Evolutionary conservation across 2,329 filamentous ascomycete species (phyloP).

Genomic region (Clonostachys rosea): DNA sequence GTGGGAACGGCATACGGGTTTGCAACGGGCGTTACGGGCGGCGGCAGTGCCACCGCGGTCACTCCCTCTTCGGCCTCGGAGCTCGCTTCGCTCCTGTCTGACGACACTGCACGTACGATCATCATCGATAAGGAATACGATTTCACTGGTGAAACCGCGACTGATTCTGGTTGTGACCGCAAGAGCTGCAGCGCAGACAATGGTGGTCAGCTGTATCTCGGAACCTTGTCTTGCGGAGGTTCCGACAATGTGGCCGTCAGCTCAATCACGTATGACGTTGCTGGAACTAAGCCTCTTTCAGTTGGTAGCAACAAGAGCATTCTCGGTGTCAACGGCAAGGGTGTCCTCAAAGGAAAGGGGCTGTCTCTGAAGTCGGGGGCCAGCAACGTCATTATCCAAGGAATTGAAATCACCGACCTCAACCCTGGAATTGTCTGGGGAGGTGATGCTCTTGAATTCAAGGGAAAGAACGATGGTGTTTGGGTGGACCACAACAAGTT

Average conservation of each 20-base stretch:
- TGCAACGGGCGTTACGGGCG: slow-evolving; percentile 52
- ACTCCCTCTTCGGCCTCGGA: slow-evolving; percentile 48
- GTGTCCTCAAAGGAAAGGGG: slow-evolving; percentile 54
- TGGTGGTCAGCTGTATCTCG: slow-evolving; percentile 18
- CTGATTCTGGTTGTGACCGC: slow-evolving; percentile 15
- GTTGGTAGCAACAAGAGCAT: slow-evolving; percentile 55
- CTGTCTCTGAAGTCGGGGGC: slow-evolving; percentile 40
- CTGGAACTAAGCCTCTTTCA: slow-evolving; percentile 33
- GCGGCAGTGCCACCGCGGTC: slow-evolving; percentile 46
- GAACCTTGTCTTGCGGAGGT: slow-evolving; percentile 16
- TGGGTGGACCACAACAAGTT: slow-evolving; percentile 53
- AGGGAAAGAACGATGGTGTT: slow-evolving; percentile 30
- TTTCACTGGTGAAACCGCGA: slow-evolving; percentile 38
- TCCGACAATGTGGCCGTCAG: slow-evolving; percentile 12
- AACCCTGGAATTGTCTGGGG: slow-evolving; percentile 58
- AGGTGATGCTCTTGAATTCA: slow-evolving; percentile 51
- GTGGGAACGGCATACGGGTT: slow-evolving; percentile 34
- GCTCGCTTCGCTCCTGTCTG: slow-evolving; percentile 54
- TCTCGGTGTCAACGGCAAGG: slow-evolving; percentile 40
- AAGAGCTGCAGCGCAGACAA: slow-evolving; percentile 17
- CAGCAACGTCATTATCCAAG: slow-evolving; percentile 57
- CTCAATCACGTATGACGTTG: slow-evolving; percentile 4
- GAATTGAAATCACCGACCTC: slow-evolving; percentile 48
- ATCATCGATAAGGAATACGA: slow-evolving; percentile 52
- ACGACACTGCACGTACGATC: slow-evolving; percentile 48